Evolutionary conservation across 768 basidiomycete genomes (phyloP).

Genomic region (Sarcomyxa edulis): DNA sequence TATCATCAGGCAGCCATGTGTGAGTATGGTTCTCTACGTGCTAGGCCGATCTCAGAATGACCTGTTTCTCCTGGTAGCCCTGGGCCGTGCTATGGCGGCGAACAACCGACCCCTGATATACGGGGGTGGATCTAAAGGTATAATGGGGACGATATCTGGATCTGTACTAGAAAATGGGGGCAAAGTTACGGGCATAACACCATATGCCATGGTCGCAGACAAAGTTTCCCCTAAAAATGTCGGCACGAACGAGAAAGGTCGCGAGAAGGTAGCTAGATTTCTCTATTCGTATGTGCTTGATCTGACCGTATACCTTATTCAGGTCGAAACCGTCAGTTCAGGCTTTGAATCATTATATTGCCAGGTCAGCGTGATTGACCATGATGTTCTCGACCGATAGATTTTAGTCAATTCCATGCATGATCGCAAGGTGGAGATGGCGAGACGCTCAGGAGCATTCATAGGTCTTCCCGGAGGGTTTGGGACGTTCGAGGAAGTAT

Average conservation of each 20-base stretch:
- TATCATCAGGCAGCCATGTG: conserved; percentile 67
- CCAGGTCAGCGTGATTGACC: conserved; percentile 8
- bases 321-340: conserved; percentile 26
- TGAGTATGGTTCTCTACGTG: conserved; percentile 28
- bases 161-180: conserved; percentile 64
- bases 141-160: conserved; percentile 82
- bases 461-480: conserved; percentile 90
- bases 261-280: conserved; percentile 13
- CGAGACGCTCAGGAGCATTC: conserved; percentile 72
- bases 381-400: conserved; percentile 29
- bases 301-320: not conserved
- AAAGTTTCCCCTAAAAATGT: conserved; percentile 26
- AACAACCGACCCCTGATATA: conserved; percentile 69
- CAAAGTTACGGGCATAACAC: conserved; percentile 72
- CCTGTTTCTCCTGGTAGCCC: conserved; percentile 42
- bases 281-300: not conserved
- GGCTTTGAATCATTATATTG: not conserved
- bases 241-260: conserved; percentile 18
- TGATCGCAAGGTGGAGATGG: conserved; percentile 90
- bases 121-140: conserved; percentile 77
- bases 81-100: conserved; percentile 68
- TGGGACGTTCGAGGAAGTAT: conserved; percentile 92
- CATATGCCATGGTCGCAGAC: conserved; percentile 66
- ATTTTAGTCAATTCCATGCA: conserved; percentile 81
- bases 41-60: conserved; percentile 3